Base-by-base conservation (phyloP, 2,329 filamentous ascomycete species). In the Gremmenia infestans region DNA sequence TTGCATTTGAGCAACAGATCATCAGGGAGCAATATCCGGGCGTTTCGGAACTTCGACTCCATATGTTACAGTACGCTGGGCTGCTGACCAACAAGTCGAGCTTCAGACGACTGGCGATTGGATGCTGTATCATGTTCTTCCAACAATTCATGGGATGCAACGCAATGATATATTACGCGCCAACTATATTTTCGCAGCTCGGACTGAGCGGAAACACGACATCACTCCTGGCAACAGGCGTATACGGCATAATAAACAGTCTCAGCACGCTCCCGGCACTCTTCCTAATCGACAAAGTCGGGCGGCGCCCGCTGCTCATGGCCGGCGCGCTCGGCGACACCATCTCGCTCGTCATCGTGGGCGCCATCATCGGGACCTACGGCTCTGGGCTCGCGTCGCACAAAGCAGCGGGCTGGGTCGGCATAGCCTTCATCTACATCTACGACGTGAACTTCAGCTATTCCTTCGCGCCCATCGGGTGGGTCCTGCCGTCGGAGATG, bases 401-500 rank as follows among this genome's bases (percentile, higher is more conserved):
- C 62, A 68, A 70, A 25, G 73, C 72, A 0, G 81, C 79, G 0
- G 82, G 81, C 2, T 85, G 81, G 80, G 80, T 75, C 4, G 80
- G 79, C 1, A 78, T 84, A 1, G 78, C 79, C 0, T 80, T 84
- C 60, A 72, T 84, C n/a, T 78, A 81, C 61, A 73, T 83, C 54
- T 84, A 83, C 65, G 81, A 69, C 59, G 63, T 72, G 50, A 70
- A 72, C 56, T 72, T 72, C 58, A 68, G 67, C 2, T 63, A 62
- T 39, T 61, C 60, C 4, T 51, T 78, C 77, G 77, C 78, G 1
- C 78, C 79, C 14, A 76, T 77, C 57, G 76, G 76, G 3, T 83
- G 81, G 81, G 77, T 80, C 40, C 66, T 83, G 43, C 77, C 81
- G 1, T 74, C 79, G 2, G 81, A 84, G 64, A 79, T 86, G 36